These are phyloP conservation scores for Pythium folliculosum DNA, from an alignment of 352 stramenopile genomes.

Conservation along the genomic window DNA sequence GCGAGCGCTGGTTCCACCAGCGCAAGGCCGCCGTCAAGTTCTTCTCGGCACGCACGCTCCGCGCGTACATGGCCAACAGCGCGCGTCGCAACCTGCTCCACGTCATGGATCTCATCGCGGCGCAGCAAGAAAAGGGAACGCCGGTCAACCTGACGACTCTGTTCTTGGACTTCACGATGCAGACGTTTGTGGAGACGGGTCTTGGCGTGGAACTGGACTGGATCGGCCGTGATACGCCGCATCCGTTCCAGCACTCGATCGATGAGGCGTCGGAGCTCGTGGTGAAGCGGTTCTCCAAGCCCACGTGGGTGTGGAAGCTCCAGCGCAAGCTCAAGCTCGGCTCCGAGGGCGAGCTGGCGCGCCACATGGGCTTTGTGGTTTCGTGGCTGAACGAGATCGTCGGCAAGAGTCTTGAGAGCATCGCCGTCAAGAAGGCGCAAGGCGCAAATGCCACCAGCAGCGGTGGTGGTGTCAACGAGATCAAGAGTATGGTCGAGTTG, in stretches of 20 bases:
- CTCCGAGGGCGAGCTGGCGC: conserved; percentile 35
- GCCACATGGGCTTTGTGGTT: conserved; percentile 36
- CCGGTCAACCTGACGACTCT: conserved; percentile 30
- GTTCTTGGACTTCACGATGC: conserved; percentile 54
- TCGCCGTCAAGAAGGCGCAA: conserved; percentile 3
- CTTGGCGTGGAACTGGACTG: conserved; percentile 53
- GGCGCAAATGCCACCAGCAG: not conserved
- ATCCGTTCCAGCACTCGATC: conserved; percentile 55
- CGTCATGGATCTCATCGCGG: not conserved
- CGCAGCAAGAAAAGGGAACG: not conserved
- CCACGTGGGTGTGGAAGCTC: conserved; percentile 56
- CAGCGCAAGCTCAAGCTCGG: conserved; percentile 50
- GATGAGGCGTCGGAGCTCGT: conserved; percentile 34
- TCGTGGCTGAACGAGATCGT: conserved; percentile 31
- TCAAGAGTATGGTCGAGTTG: conserved; percentile 26
- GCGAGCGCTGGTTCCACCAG: conserved; percentile 36
- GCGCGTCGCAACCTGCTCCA: conserved; percentile 13
- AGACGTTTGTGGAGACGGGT: conserved; percentile 55
- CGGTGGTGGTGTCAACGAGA: conserved; percentile 17
- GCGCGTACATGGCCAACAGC: conserved; percentile 23
- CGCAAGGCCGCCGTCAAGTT: conserved; percentile 35
- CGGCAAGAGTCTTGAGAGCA: conserved; percentile 25
- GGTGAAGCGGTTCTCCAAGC: conserved; percentile 42
- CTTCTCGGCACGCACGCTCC: conserved; percentile 35
- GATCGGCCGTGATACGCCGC: conserved; percentile 35